These are phyloP conservation scores for Plasmopara viticola DNA, from an alignment of 352 stramenopile species.

Conservation along the genomic window DNA sequence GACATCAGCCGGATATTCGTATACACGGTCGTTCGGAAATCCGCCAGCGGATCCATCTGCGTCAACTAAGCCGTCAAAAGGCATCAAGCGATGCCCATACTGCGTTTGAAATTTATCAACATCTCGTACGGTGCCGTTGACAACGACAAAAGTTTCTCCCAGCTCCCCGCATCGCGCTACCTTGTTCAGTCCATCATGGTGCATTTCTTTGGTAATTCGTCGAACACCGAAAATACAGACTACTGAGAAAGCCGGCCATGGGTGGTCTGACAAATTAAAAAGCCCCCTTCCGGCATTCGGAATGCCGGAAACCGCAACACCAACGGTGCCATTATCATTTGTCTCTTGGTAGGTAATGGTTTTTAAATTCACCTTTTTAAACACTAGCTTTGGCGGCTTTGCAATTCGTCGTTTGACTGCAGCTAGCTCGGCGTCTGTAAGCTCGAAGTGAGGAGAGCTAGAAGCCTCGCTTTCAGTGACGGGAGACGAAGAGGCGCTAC, in stretches of 20 bases:
- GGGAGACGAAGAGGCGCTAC: constrained; percentile 40
- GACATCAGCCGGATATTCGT: constrained; percentile 77
- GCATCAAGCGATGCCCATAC: constrained; percentile 74
- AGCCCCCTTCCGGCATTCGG: constrained; percentile 73
- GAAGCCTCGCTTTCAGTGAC: constrained; percentile 58
- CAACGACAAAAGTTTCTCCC: constrained; percentile 83
- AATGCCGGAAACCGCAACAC: constrained; percentile 76
- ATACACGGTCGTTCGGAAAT: constrained; percentile 84
- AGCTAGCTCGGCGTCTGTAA: constrained; percentile 75
- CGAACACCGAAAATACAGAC: constrained; percentile 85
- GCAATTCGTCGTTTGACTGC: constrained; percentile 76
- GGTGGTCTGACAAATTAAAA: constrained; percentile 74
- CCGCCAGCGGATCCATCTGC: constrained; percentile 76
- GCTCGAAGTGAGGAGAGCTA: constrained; percentile 55
- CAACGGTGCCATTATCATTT: constrained; percentile 85
- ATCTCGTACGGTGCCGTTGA: constrained; percentile 79
- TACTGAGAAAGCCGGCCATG: constrained; percentile 83
- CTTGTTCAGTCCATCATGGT: constrained; percentile 85
- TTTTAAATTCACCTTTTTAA: constrained; percentile 81
- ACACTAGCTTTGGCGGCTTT: constrained; percentile 74
- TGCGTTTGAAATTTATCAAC: constrained; percentile 87
- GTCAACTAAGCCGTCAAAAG: constrained; percentile 80
- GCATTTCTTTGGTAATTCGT: constrained; percentile 81
- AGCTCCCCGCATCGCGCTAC: constrained; percentile 77
- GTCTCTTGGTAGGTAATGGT: constrained; percentile 81